phyloP scores from a whole-genome alignment of 768 basidiomycete species.

The Cystobasidium ongulense region DNA sequence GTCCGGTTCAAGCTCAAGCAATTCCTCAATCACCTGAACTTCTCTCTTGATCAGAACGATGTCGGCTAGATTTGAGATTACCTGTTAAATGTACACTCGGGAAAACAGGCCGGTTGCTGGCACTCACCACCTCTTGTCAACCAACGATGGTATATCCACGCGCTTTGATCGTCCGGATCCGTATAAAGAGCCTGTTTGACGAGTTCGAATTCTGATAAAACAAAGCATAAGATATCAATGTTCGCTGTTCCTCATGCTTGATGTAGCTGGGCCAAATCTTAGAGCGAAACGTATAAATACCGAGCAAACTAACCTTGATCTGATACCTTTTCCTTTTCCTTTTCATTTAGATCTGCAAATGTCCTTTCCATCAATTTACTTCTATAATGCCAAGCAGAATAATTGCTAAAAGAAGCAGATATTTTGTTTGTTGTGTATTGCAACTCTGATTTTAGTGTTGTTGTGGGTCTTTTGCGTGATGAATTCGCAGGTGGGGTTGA shows the following conservation, averaged over 20 bases:
- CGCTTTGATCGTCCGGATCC: conserved; percentile 90
- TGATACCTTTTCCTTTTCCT: conserved; percentile 53
- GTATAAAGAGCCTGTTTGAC: conserved; percentile 92
- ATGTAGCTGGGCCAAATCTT: too few species aligned
- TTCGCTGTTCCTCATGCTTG: too few species aligned
- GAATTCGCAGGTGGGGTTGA: neutral
- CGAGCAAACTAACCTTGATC: conserved; percentile 56
- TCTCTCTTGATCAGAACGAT: conserved; percentile 62
- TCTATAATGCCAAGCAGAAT: conserved; percentile 97
- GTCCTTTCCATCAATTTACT: conserved; percentile 51
- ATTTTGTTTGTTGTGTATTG: conserved; percentile 84
- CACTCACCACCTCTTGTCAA: conserved; percentile 67
- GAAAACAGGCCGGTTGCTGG: neutral
- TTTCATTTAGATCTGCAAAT: conserved; percentile 48
- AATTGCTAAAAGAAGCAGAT: conserved; percentile 88
- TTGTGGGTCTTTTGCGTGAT: conserved; percentile 43
- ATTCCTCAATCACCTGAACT: conserved; percentile 67
- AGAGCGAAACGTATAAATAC: too few species aligned
- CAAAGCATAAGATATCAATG: neutral
- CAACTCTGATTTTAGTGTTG: conserved; percentile 55
- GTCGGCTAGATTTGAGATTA: conserved; percentile 50
- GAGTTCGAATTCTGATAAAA: conserved; percentile 72
- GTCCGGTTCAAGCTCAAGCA: conserved; percentile 79
- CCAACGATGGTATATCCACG: conserved; percentile 99
- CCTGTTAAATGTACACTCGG: neutral